Conservation (phyloP, 495 filamentous ascomycete species). For the Penicillium cinerascens region DNA sequence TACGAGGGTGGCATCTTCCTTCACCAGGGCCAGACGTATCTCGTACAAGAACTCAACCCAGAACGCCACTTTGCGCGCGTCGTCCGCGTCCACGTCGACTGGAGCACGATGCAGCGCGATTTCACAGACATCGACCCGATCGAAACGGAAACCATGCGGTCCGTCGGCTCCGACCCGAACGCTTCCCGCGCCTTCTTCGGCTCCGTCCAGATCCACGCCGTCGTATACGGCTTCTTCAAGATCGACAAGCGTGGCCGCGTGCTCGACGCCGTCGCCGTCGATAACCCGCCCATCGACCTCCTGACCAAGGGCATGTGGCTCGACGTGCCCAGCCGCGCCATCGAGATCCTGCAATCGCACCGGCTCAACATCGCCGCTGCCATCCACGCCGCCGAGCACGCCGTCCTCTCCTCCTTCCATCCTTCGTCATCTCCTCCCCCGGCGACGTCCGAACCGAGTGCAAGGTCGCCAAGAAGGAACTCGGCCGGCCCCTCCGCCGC, state of each 20-base stretch:
- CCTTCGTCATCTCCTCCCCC: constrained; percentile 80
- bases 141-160: constrained; percentile 78
- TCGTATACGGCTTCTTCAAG: constrained; percentile 96
- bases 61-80: constrained; percentile 73
- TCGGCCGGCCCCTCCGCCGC: constrained; percentile 29
- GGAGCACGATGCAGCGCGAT: constrained; percentile 90
- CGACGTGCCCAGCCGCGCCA: constrained; percentile 74
- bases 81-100: constrained; percentile 83
- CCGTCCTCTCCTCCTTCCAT: constrained; percentile 82
- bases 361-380: constrained; percentile 80
- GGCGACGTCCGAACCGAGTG: constrained; percentile 94
- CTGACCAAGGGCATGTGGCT: constrained; percentile 94
- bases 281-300: constrained; percentile 86
- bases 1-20: constrained; percentile 98
- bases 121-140: constrained; percentile 93
- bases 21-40: constrained; percentile 87
- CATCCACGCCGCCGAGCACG: constrained; percentile 94
- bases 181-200: constrained; percentile 74
- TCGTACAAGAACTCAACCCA: constrained; percentile 84
- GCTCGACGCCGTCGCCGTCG: constrained; percentile 87
- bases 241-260: constrained; percentile 76
- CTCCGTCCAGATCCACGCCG: constrained; percentile 73
- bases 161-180: constrained; percentile 46
- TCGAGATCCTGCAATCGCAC: constrained; percentile 70
- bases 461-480: constrained; percentile 77